phyloP scores from a whole-genome alignment of 768 basidiomycete species.

The Phlegmacium glaucopus region DNA sequence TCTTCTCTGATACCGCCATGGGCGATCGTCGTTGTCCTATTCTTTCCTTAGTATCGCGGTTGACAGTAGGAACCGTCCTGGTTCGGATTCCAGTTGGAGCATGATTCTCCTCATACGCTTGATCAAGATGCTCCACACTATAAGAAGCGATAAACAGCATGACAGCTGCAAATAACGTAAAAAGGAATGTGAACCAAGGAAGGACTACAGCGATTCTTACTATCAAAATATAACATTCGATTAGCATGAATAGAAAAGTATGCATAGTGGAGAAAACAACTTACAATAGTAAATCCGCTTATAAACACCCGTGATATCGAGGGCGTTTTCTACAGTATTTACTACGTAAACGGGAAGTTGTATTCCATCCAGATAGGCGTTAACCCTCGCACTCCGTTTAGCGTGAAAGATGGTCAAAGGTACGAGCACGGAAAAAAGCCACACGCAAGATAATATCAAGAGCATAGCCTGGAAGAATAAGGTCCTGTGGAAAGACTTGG shows the following conservation, averaged over 20 bases:
- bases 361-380: neutral
- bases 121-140: neutral
- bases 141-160: neutral
- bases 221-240: neutral
- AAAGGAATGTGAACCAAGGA: neutral
- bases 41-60: too few relatives aligned
- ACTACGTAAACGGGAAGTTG: neutral
- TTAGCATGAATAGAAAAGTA: neutral
- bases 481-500: neutral
- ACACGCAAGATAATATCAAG: neutral
- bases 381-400: neutral
- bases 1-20: too few relatives aligned
- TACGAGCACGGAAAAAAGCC: neutral
- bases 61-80: too few relatives aligned
- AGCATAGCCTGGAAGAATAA: neutral
- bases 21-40: too few relatives aligned
- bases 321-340: neutral
- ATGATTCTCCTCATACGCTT: too few relatives aligned
- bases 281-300: neutral
- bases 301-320: neutral
- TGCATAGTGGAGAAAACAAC: neutral
- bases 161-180: neutral
- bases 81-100: too few relatives aligned
- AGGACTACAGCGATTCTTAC: neutral
- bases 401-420: neutral